phyloP scores from a whole-genome alignment of 441 rosid species.

The Populus hybrid region DNA sequence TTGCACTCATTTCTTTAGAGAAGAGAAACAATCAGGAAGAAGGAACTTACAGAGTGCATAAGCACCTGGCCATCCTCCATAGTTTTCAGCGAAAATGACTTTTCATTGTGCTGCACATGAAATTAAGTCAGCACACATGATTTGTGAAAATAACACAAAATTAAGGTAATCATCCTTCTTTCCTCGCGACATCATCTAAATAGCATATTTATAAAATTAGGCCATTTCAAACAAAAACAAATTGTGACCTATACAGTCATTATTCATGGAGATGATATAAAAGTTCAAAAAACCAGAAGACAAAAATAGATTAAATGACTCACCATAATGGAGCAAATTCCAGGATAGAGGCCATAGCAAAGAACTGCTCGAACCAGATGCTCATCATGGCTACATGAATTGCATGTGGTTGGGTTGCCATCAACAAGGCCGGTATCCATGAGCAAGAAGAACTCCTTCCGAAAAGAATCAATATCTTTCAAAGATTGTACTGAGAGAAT shows the following conservation, averaged over 20 bases:
- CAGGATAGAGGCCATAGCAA: constrained; percentile 84
- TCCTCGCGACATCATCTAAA: not conserved
- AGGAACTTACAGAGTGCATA: constrained; percentile 59
- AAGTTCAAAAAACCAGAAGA: not conserved
- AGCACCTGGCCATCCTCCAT: constrained; percentile 95
- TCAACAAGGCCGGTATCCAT: constrained; percentile 62
- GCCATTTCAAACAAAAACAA: not conserved
- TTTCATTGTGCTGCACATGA: constrained; percentile 63
- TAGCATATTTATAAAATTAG: not conserved
- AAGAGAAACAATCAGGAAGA: constrained; percentile 13
- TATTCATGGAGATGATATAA: not conserved
- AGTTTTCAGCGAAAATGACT: constrained; percentile 75
- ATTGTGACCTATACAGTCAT: not conserved
- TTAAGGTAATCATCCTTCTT: constrained; percentile 1
- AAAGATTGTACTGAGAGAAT: constrained; percentile 75
- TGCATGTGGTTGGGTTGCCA: constrained; percentile 46
- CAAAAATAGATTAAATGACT: constrained; percentile 27
- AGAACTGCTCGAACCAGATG: constrained; percentile 70
- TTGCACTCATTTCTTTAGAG: not conserved
- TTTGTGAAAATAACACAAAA: constrained; percentile 2
- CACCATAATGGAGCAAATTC: constrained; percentile 81
- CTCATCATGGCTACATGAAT: constrained; percentile 51
- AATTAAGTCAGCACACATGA: constrained; percentile 14
- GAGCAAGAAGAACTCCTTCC: constrained; percentile 77
- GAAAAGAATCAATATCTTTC: constrained; percentile 87